These are phyloP conservation scores for Talaromyces borbonicus DNA, from an alignment of 495 filamentous ascomycete species.

Conservation along the genomic window DNA sequence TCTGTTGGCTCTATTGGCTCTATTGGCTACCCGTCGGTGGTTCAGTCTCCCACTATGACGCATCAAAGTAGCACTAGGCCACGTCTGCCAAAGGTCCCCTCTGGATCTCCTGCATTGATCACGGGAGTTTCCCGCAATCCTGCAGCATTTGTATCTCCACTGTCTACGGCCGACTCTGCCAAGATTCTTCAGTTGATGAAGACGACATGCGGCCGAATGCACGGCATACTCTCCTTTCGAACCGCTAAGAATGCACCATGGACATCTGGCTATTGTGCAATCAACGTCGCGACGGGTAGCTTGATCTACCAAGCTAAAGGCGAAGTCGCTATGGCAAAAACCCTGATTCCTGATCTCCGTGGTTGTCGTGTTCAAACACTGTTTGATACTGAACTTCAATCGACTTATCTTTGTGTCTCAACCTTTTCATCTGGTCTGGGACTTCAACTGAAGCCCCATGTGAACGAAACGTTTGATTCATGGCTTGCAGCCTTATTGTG, in stretches of 20 bases:
- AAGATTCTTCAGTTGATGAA: constrained; percentile 48
- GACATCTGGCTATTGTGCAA: constrained; percentile 48
- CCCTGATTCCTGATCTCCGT: constrained; percentile 68
- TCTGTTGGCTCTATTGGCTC: constrained; percentile 27
- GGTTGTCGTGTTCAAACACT: constrained; percentile 73
- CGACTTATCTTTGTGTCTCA: constrained; percentile 71
- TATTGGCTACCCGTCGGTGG: constrained; percentile 42
- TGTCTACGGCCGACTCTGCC: constrained; percentile 37
- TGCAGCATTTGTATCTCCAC: constrained; percentile 44
- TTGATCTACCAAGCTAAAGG: constrained; percentile 48
- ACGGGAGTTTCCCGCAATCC: constrained; percentile 23
- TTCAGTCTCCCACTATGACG: constrained; percentile 29
- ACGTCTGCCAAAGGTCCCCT: constrained; percentile 33
- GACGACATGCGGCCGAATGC: constrained; percentile 48
- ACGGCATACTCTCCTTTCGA: constrained; percentile 46
- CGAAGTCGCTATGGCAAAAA: constrained; percentile 46
- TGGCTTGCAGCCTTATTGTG: constrained; percentile 91
- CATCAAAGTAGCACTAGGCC: constrained; percentile 26
- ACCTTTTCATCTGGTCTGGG: constrained; percentile 58
- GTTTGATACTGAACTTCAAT: constrained; percentile 50
- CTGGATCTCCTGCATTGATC: constrained; percentile 18
- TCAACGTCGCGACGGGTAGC: constrained; percentile 46
- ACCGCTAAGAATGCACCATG: constrained; percentile 42
- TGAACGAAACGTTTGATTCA: constrained; percentile 67
- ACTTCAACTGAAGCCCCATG: constrained; percentile 65